A percentile compares a stretch with the other conserved stretches of the same genome.
Evolutionary conservation across 768 basidiomycete genomes (phyloP).

Genomic region (Trametes maxima): DNA sequence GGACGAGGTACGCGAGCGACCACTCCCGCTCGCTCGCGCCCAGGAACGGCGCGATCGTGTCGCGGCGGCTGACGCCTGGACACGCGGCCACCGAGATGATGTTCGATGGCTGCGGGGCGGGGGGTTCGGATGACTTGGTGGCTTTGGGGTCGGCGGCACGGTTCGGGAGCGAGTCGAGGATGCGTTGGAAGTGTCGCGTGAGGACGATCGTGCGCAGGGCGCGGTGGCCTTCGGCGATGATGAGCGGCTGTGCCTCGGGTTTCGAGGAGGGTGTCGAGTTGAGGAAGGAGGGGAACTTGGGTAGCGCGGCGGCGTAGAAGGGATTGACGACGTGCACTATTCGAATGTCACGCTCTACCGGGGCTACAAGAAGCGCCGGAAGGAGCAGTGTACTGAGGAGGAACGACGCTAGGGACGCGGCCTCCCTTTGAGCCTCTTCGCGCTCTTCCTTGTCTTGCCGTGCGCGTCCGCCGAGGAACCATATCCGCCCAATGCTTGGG

Average conservation of each 20-base stretch:
- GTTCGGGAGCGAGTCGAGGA: slow-evolving; percentile 78
- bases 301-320: slow-evolving; percentile 81
- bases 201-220: slow-evolving; percentile 64
- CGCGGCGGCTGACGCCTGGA: slow-evolving; percentile 74
- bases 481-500: slow-evolving; percentile 52
- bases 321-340: slow-evolving; percentile 86
- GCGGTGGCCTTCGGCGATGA: slow-evolving; percentile 65
- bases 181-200: slow-evolving; percentile 79
- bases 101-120: slow-evolving; percentile 60
- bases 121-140: slow-evolving; percentile 1
- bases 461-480: slow-evolving; percentile 38
- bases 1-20: slow-evolving; percentile 63
- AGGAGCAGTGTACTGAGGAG: slow-evolving; percentile 78
- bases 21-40: slow-evolving; percentile 43
- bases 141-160: slow-evolving; percentile 38
- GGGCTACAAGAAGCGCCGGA: slow-evolving; percentile 78
- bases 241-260: slow-evolving; percentile 28
- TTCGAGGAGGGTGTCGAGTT: slow-evolving; percentile 31
- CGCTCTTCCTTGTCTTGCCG: slow-evolving; percentile 17
- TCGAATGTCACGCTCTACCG: slow-evolving; percentile 89
- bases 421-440: slow-evolving; percentile 44
- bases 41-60: slow-evolving; percentile 62
- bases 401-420: slow-evolving; percentile 69
- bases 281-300: slow-evolving; percentile 38
- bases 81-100: slow-evolving; percentile 74